A percentile compares a stretch with the other conserved stretches of the same genome.
Conservation (phyloP, 108 stramenopile genomes). For the Nitzschia putrida region DNA sequence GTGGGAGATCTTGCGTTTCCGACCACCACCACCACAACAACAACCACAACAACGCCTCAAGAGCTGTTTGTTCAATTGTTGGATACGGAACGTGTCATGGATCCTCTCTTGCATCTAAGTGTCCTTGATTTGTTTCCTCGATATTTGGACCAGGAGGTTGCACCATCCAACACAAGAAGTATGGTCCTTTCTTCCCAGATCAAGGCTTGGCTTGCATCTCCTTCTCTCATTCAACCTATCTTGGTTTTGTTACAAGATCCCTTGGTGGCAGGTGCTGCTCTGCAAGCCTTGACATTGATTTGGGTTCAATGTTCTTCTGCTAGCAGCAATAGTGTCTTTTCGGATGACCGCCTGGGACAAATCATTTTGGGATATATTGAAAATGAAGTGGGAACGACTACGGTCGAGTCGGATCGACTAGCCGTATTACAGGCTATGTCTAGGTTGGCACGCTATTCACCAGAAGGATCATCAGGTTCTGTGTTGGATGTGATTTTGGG, state of each 20-base stretch:
- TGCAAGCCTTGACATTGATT: constrained; percentile 22
- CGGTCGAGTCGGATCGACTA: constrained; percentile 27
- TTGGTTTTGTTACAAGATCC: constrained; percentile 27
- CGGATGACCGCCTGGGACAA: not conserved
- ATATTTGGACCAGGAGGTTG: constrained; percentile 12
- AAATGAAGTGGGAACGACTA: constrained; percentile 1
- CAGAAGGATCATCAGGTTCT: not conserved
- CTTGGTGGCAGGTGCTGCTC: constrained; percentile 18
- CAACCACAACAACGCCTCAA: not conserved
- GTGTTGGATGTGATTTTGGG: not conserved
- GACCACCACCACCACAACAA: not conserved
- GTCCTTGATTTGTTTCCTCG: constrained; percentile 29
- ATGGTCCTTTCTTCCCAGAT: not conserved
- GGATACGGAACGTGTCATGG: constrained; percentile 19
- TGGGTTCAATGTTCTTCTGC: not conserved
- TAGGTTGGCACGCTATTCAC: not conserved
- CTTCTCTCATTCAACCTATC: constrained; percentile 5
- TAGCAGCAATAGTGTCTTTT: not conserved
- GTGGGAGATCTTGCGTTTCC: constrained; percentile 4
- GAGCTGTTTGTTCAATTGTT: constrained; percentile 15
- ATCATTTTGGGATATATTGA: constrained; percentile 18
- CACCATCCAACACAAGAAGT: no score
- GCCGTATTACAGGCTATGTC: constrained; percentile 19
- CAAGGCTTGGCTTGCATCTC: constrained; percentile 9
- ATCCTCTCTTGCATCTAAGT: constrained; percentile 34